These are phyloP conservation scores for Leptographium lundbergii DNA, from an alignment of 2,329 filamentous ascomycete genomes.

Conservation along the genomic window DNA sequence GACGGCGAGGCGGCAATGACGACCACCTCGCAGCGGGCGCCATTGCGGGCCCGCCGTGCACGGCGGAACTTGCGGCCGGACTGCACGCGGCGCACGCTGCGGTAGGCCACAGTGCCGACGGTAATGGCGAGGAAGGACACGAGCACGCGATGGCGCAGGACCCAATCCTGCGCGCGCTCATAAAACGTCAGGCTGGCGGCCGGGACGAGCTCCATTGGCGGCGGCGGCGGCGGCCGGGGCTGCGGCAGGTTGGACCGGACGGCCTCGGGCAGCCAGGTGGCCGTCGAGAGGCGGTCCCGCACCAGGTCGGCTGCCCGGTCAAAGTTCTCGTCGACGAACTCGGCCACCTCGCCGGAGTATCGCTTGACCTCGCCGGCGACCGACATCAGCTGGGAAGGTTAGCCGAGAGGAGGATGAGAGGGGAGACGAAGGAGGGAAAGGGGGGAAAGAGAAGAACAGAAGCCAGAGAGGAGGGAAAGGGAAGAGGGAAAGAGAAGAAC, in stretches of 20 bases:
- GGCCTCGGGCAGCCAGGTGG: slow-evolving; percentile 60
- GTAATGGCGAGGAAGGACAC: slow-evolving; percentile 60
- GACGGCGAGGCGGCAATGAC: slow-evolving; percentile 82
- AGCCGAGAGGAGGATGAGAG: background rate
- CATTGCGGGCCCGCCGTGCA: slow-evolving; percentile 68
- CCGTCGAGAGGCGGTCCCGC: slow-evolving; percentile 53
- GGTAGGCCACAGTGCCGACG: slow-evolving; percentile 50
- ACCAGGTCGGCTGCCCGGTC: slow-evolving; percentile 61
- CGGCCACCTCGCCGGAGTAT: slow-evolving; percentile 62
- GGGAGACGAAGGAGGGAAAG: background rate
- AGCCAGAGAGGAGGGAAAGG: background rate
- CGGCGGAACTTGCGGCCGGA: slow-evolving; percentile 56
- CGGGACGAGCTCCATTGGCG: slow-evolving; percentile 17
- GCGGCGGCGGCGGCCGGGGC: slow-evolving; percentile 23
- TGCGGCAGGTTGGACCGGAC: slow-evolving; percentile 47
- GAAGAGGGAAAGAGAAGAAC: background rate
- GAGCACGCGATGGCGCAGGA: slow-evolving; percentile 58
- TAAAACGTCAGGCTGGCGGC: slow-evolving; percentile 17
- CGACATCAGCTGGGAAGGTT: slow-evolving; percentile 31
- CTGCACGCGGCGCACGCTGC: slow-evolving; percentile 35
- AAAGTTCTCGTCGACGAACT: slow-evolving; percentile 69
- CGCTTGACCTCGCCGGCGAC: slow-evolving; percentile 51
- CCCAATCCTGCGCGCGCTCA: slow-evolving; percentile 57
- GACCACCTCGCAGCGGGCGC: slow-evolving; percentile 73
- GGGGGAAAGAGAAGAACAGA: background rate